A percentile compares a stretch with the other conserved stretches of the same genome.
Evolutionary conservation across 257 asterid genomes (phyloP).

Genomic region (Agastache rugosa): DNA sequence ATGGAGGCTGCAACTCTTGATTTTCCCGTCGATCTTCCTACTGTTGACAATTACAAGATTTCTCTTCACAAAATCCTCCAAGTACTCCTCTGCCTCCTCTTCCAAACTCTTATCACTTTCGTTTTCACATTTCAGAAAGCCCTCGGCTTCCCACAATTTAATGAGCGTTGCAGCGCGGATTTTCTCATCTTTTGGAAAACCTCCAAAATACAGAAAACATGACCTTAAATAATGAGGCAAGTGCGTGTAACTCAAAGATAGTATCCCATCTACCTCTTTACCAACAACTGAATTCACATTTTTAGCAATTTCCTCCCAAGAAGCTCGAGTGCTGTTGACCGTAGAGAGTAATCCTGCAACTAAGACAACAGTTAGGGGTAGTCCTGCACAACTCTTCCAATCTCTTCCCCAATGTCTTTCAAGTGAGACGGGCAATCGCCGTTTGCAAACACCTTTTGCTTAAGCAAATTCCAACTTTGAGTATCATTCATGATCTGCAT

Average conservation of each 20-base stretch:
- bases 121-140: not conserved
- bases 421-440: not conserved
- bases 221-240: no score
- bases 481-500: no score
- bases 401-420: not conserved
- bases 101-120: not conserved
- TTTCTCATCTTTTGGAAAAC: no score
- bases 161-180: no score
- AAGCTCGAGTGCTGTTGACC: not conserved
- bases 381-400: not conserved
- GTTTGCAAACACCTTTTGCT: not conserved
- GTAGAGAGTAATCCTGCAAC: not conserved
- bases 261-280: no score
- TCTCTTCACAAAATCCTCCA: constrained; percentile 31
- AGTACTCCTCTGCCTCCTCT: constrained; percentile 21
- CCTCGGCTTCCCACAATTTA: constrained; percentile 16
- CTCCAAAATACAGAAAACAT: no score
- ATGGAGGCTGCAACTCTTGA: constrained; percentile 28
- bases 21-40: constrained; percentile 21
- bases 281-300: no score
- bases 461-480: no score
- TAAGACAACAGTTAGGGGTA: not conserved
- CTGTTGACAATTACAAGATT: constrained; percentile 10
- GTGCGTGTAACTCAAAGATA: no score
- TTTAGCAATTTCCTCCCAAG: constrained; percentile 4